Percentiles rank a stretch among this genome's conserved stretches.
These are phyloP conservation scores for Cyphellophora attinorum DNA, from an alignment of 2,329 filamentous ascomycete genomes.

Conservation along the genomic window DNA sequence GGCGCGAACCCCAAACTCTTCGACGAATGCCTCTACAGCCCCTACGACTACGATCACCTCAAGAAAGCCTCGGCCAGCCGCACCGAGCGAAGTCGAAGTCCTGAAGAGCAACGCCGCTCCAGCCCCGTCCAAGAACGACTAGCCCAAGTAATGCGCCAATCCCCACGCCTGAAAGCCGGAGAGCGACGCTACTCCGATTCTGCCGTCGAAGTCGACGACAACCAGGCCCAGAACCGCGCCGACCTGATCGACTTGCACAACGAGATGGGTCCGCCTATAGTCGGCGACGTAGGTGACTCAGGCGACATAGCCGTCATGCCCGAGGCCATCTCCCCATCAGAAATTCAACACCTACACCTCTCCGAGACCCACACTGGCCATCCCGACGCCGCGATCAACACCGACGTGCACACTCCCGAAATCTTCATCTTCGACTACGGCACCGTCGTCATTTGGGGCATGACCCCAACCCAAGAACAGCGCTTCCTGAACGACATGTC, in stretches of 20 bases:
- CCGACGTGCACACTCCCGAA: conserved; percentile 80
- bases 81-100: conserved; percentile 16
- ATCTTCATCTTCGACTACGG: conserved; percentile 96
- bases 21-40: conserved; percentile 95
- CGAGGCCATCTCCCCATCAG: conserved; percentile 12
- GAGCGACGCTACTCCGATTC: conserved; percentile 47
- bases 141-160: conserved; percentile 10
- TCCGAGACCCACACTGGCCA: conserved; percentile 19
- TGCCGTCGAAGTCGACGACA: conserved; percentile 57
- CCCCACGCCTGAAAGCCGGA: conserved; percentile 11
- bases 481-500: conserved; percentile 87
- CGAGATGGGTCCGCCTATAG: conserved; percentile 16
- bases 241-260: conserved; percentile 55
- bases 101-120: conserved; percentile 8
- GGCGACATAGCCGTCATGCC: conserved; percentile 1
- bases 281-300: neutral
- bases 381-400: conserved; percentile 60
- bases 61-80: conserved; percentile 30
- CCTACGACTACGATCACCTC: conserved; percentile 65
- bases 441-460: conserved; percentile 96
- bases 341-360: conserved; percentile 21
- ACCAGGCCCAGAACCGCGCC: conserved; percentile 46
- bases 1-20: conserved; percentile 84
- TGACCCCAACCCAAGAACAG: conserved; percentile 82
- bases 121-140: conserved; percentile 16